Percentiles rank a stretch among this genome's conserved stretches.
phyloP scores from a whole-genome alignment of 2,329 filamentous ascomycete species.

The Aaosphaeria arxii region DNA sequence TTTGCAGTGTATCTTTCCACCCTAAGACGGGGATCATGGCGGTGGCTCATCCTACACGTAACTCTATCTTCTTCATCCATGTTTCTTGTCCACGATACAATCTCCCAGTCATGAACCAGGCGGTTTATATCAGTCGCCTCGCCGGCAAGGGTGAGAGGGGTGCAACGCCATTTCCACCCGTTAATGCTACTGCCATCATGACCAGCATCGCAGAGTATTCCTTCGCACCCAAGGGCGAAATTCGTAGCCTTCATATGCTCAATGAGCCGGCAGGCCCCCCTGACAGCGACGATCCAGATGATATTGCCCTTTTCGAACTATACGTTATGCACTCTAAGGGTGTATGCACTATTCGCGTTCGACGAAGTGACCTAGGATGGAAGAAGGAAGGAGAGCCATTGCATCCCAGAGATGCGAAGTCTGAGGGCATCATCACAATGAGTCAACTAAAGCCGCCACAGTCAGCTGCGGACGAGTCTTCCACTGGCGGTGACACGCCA shows the following conservation, averaged over 20 bases:
- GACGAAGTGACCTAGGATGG: conserved; percentile 89
- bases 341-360: conserved; percentile 84
- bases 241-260: conserved; percentile 88
- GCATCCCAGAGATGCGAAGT: conserved; percentile 70
- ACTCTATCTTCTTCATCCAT: conserved; percentile 96
- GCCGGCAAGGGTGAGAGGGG: conserved; percentile 46
- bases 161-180: conserved; percentile 68
- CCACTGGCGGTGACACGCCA: conserved; percentile 35
- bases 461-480: conserved; percentile 27
- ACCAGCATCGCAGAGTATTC: conserved; percentile 96
- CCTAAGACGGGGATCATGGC: conserved; percentile 88
- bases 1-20: conserved; percentile 95
- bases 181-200: conserved; percentile 94
- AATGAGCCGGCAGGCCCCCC: conserved; percentile 62
- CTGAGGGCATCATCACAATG: conserved; percentile 71
- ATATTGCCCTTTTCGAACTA: conserved; percentile 82
- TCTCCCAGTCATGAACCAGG: conserved; percentile 76
- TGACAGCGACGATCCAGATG: conserved; percentile 57
- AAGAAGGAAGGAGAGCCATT: conserved; percentile 85
- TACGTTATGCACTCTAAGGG: conserved; percentile 98
- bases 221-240: conserved; percentile 77
- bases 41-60: conserved; percentile 92
- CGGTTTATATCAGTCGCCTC: conserved; percentile 78
- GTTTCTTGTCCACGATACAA: conserved; percentile 92
- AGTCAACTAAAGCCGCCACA: conserved; percentile 56